Evolutionary conservation across 1,139 yeast species (phyloP).

Genomic region (Martiniozyma asiatica): DNA sequence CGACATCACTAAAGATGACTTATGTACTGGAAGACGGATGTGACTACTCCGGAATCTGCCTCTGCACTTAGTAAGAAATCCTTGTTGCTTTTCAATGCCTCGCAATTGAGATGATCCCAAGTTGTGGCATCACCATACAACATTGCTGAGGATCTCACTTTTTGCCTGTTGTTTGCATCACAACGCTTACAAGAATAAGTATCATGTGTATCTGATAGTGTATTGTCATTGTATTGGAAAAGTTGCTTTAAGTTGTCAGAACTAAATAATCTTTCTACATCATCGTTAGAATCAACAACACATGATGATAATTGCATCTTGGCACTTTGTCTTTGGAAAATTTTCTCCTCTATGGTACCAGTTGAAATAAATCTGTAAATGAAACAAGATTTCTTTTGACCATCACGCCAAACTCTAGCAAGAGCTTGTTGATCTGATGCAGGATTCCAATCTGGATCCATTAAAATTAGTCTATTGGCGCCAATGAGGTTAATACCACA

Average conservation of each 20-base stretch:
- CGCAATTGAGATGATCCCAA: slow-evolving; percentile 82
- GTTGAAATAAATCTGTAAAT: slow-evolving; percentile 89
- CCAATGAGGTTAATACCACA: slow-evolving; percentile 97
- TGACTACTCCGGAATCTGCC: too few species aligned
- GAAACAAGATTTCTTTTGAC: slow-evolving; percentile 93
- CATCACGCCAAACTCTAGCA: slow-evolving; percentile 98
- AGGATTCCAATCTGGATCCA: slow-evolving; percentile 99
- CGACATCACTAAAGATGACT: too few species aligned
- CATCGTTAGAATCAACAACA: slow-evolving; percentile 94
- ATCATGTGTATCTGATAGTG: slow-evolving; percentile 85
- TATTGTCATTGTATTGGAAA: slow-evolving; percentile 57
- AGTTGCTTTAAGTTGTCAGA: slow-evolving; percentile 68
- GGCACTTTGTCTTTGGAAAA: slow-evolving; percentile 94
- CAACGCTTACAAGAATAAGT: slow-evolving; percentile 86
- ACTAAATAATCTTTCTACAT: slow-evolving; percentile 84
- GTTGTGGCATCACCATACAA: slow-evolving; percentile 95
- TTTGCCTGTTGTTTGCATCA: slow-evolving; percentile 41
- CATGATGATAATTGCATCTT: slow-evolving; percentile 86
- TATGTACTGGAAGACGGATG: too few species aligned
- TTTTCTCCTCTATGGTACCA: slow-evolving; percentile 93
- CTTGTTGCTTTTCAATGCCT: slow-evolving; percentile 49
- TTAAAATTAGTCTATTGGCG: slow-evolving; percentile 75
- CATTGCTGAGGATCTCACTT: slow-evolving; percentile 68
- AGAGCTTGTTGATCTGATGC: slow-evolving; percentile 97
- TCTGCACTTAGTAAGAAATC: too few species aligned